Evolutionary conservation across 306 rosid genomes (phyloP).

Genomic region (Dicorynia guianensis): DNA sequence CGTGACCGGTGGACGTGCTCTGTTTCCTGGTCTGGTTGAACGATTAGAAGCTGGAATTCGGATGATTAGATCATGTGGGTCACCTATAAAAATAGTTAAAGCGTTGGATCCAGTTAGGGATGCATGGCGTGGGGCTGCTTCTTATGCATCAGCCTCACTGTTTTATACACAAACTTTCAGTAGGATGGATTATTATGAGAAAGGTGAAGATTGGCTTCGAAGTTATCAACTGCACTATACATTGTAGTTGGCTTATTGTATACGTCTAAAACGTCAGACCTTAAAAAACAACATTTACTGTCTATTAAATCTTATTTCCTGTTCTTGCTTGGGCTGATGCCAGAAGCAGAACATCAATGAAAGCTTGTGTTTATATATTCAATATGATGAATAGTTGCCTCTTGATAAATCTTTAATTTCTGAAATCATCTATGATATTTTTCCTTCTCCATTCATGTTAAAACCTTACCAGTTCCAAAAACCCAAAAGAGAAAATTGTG

Average conservation of each 20-base stretch:
- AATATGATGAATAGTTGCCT: neutral
- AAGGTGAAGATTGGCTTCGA: slow-evolving; percentile 92
- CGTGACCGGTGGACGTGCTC: slow-evolving; percentile 87
- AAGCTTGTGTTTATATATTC: neutral
- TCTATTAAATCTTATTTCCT: slow-evolving; percentile 6
- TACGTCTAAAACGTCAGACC: slow-evolving; percentile 27
- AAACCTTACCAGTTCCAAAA: neutral
- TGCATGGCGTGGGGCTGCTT: slow-evolving; percentile 97
- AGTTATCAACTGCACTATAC: slow-evolving; percentile 71
- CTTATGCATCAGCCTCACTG: slow-evolving; percentile 67
- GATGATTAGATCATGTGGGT: slow-evolving; percentile 84
- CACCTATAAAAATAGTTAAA: slow-evolving; percentile 74
- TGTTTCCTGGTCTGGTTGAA: slow-evolving; percentile 77
- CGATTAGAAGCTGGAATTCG: slow-evolving; percentile 88
- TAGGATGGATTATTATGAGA: slow-evolving; percentile 76
- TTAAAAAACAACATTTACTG: slow-evolving; percentile 4
- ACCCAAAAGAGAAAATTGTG: neutral
- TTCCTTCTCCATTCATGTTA: neutral
- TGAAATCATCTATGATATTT: neutral
- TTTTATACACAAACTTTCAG: slow-evolving; percentile 85
- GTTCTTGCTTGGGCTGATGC: slow-evolving; percentile 3
- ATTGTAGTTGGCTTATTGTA: slow-evolving; percentile 43
- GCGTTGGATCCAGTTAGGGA: slow-evolving; percentile 89
- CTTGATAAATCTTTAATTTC: neutral
- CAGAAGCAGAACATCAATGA: neutral